phyloP scores from a whole-genome alignment of 768 basidiomycete genomes.

The Coprinopsis strossmayeri region DNA sequence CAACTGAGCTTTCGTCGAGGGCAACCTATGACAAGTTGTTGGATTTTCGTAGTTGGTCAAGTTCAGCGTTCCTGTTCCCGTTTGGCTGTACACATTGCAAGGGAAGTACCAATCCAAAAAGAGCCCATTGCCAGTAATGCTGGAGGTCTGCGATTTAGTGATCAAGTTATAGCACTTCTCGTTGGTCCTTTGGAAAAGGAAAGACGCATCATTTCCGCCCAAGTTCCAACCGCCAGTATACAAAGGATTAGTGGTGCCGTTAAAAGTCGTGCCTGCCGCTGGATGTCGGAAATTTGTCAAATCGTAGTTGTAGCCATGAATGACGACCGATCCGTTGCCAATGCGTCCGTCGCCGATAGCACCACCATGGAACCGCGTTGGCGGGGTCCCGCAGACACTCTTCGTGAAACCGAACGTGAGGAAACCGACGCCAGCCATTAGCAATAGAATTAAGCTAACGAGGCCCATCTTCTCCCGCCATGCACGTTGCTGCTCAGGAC shows the following conservation, averaged over 20 bases:
- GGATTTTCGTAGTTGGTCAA: slow-evolving; percentile 56
- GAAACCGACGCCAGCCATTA: slow-evolving; percentile 95
- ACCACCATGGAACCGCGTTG: slow-evolving; percentile 78
- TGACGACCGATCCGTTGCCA: slow-evolving; percentile 77
- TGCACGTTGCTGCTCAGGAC: slow-evolving; percentile 89
- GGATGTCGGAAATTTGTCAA: slow-evolving; percentile 87
- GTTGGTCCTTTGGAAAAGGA: slow-evolving; percentile 92
- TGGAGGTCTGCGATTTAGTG: slow-evolving; percentile 60
- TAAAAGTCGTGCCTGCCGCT: slow-evolving; percentile 55
- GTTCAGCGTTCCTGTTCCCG: slow-evolving; percentile 55
- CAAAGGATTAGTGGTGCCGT: slow-evolving; percentile 80
- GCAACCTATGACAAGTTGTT: slow-evolving; percentile 68
- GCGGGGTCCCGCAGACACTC: slow-evolving; percentile 84
- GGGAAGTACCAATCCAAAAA: slow-evolving; percentile 94
- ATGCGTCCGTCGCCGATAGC: slow-evolving; percentile 63
- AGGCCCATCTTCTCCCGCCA: slow-evolving; percentile 99
- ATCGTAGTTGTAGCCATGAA: slow-evolving; percentile 93
- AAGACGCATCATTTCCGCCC: slow-evolving; percentile 85
- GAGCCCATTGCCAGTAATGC: slow-evolving; percentile 57
- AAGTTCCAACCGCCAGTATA: slow-evolving; percentile 70
- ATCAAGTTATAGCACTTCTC: slow-evolving; percentile 76
- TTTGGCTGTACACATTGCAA: slow-evolving; percentile 85
- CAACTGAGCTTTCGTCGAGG: slow-evolving; percentile 47
- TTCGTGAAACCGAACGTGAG: slow-evolving; percentile 98
- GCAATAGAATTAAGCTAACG: slow-evolving; percentile 64